These are phyloP conservation scores for Gynandropsis gynandra DNA, from an alignment of 345 rosid genomes.

Conservation along the genomic window DNA sequence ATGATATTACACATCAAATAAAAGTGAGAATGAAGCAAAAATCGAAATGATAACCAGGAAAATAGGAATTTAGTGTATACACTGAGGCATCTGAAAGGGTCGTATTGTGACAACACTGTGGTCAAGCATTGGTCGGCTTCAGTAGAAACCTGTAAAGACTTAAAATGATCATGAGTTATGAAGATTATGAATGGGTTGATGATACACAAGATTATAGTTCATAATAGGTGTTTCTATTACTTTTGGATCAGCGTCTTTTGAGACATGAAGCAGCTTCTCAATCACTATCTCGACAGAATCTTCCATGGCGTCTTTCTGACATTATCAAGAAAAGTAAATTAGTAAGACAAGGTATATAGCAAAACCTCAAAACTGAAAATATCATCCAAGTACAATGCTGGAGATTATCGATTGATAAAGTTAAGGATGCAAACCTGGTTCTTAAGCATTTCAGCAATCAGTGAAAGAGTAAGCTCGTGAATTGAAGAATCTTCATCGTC, in stretches of 20 bases:
- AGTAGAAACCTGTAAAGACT: constrained; percentile 36
- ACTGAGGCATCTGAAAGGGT: constrained; percentile 49
- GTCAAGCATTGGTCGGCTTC: constrained; percentile 50
- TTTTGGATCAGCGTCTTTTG: constrained; percentile 33
- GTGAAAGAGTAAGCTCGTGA: constrained; percentile 66
- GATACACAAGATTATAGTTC: neutral
- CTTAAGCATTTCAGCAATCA: constrained; percentile 80
- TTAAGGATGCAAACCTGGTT: constrained; percentile 52
- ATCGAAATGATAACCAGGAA: neutral
- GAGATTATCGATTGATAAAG: constrained; percentile 2
- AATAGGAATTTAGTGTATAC: constrained; percentile 26
- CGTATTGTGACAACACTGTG: constrained; percentile 36
- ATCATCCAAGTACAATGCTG: neutral
- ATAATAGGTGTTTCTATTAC: constrained; percentile 20
- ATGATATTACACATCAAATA: neutral
- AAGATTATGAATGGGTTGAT: neutral
- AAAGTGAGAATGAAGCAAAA: neutral
- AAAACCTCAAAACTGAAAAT: constrained; percentile 5
- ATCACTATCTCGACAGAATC: constrained; percentile 45
- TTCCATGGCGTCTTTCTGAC: constrained; percentile 47
- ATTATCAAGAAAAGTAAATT: neutral
- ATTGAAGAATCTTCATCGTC: constrained; percentile 66
- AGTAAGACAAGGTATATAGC: constrained; percentile 10
- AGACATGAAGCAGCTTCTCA: constrained; percentile 44
- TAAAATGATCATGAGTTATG: neutral